These are phyloP conservation scores for Ceratobasidium sp. DNA, from an alignment of 1,284 basidiomycete species.

Conservation along the genomic window DNA sequence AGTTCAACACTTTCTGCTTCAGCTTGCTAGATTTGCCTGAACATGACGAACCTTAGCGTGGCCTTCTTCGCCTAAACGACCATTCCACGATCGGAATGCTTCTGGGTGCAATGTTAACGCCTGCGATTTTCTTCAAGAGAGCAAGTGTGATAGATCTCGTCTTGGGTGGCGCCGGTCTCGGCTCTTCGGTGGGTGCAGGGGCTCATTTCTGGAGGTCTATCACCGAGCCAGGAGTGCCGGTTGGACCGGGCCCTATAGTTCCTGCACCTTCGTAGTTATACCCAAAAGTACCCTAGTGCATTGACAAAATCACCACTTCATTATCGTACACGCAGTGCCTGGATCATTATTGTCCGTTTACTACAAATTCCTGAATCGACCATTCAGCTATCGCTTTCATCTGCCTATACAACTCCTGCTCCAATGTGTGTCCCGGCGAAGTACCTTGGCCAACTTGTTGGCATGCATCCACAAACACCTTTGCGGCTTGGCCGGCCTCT, in stretches of 20 bases:
- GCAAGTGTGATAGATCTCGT: slow-evolving; percentile 62
- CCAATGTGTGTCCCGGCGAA: neutral
- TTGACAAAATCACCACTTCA: neutral
- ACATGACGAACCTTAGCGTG: slow-evolving; percentile 57
- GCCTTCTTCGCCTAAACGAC: slow-evolving; percentile 69
- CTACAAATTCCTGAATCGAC: slow-evolving; percentile 20
- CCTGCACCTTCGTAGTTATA: neutral
- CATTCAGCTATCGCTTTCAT: slow-evolving; percentile 19
- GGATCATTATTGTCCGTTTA: neutral
- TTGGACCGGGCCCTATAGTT: slow-evolving; percentile 4
- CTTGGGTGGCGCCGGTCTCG: slow-evolving; percentile 49
- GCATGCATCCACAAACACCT: slow-evolving; percentile 1
- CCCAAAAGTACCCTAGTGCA: neutral
- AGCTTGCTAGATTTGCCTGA: neutral
- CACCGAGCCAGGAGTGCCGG: slow-evolving; percentile 18
- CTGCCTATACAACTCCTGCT: slow-evolving; percentile 8
- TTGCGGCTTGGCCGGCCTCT: slow-evolving; percentile 9
- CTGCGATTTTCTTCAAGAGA: slow-evolving; percentile 74
- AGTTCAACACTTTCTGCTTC: slow-evolving; percentile 41
- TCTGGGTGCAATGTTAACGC: slow-evolving; percentile 68
- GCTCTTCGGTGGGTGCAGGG: slow-evolving; percentile 42
- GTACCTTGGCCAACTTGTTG: slow-evolving; percentile 7
- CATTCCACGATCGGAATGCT: slow-evolving; percentile 75
- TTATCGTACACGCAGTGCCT: neutral
- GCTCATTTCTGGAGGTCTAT: slow-evolving; percentile 30